Evolutionary conservation across 2,329 filamentous ascomycete species (phyloP).

Genomic region (Aureobasidium sp.): DNA sequence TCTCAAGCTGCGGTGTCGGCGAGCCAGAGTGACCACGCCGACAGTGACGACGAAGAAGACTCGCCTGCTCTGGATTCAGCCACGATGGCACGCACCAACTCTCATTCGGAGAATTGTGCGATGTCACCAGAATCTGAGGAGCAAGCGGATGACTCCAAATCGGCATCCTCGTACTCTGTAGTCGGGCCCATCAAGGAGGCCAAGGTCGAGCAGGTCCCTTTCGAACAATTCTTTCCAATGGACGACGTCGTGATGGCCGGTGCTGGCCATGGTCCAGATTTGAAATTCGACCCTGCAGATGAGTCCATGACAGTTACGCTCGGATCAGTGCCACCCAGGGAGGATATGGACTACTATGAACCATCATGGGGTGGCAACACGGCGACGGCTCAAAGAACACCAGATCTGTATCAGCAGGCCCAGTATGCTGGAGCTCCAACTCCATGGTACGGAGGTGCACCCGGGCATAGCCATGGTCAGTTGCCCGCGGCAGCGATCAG

Average conservation of each 20-base stretch:
- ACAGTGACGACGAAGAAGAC: slow-evolving; percentile 7
- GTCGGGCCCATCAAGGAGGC: neutral
- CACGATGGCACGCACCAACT: neutral
- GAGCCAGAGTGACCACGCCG: neutral
- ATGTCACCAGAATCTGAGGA: neutral
- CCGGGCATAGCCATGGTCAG: neutral
- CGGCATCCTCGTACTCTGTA: neutral
- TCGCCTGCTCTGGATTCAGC: neutral
- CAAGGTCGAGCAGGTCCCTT: neutral
- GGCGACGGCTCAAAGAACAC: neutral
- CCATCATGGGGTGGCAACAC: neutral
- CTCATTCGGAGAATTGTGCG: neutral
- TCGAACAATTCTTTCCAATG: neutral
- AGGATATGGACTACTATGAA: neutral
- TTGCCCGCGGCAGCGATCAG: neutral
- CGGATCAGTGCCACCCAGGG: neutral
- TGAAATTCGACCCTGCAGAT: slow-evolving; percentile 9
- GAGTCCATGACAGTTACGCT: neutral
- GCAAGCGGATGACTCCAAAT: neutral
- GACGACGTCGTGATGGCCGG: neutral
- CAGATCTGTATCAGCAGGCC: slow-evolving; percentile 1
- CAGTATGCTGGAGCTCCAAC: neutral
- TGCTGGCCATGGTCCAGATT: neutral
- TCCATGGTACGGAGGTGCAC: neutral
- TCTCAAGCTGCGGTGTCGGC: neutral